Base-by-base conservation (phyloP, 495 filamentous ascomycete genomes). In the Trichoderma erinaceum region DNA sequence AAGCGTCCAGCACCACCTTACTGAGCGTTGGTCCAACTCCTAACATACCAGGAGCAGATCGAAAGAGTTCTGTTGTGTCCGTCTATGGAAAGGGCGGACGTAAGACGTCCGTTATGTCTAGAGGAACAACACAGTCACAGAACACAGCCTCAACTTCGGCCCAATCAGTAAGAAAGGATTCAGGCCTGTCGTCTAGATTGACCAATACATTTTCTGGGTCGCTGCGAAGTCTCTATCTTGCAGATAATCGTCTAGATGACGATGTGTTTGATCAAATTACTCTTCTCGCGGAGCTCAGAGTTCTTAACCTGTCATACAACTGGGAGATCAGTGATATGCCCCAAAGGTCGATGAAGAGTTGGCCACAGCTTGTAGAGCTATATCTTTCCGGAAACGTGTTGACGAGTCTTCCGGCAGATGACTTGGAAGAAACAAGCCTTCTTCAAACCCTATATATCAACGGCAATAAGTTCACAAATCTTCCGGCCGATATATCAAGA, bases 311-410 rank as follows among this genome's bases (percentile, higher is more conserved):
- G 23, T 97, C 93, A 0, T 97, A 97, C 76, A 99, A 99, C 71
- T 89, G 92, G 66, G 65, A 66, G 43, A 80, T 99, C 52, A 93
- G 88, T 70, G 95, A 99, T 71, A 87, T 99, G 76, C 95, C 95
- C 1, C 87, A 91, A 52, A 87, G 94, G 32, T 89, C 93, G 4
- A 86, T 99, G 67, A 89, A 88, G 71, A 86, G 91, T 71, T 97
- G 94, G 93, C 86, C 89, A 41, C 85, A 92, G 67, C 85, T 99
- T 12, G 88, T 90, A 7, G 96, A 99, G 73, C 83, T 99, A 8
- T 98, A 97, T 72, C 83, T 99, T 23, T 98, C 95, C 2, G 96
- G 95, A 35, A 99, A 98, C 74, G 93, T 97, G 71, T 79, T 99
- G 58, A 92, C 91, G 1, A 92, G 88, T 23, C 81, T 99, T 50